Evolutionary conservation across 2,329 filamentous ascomycete genomes (phyloP), one percentile per base, ranked within the genome.

Genomic region (Cercospora sesami): DNA sequence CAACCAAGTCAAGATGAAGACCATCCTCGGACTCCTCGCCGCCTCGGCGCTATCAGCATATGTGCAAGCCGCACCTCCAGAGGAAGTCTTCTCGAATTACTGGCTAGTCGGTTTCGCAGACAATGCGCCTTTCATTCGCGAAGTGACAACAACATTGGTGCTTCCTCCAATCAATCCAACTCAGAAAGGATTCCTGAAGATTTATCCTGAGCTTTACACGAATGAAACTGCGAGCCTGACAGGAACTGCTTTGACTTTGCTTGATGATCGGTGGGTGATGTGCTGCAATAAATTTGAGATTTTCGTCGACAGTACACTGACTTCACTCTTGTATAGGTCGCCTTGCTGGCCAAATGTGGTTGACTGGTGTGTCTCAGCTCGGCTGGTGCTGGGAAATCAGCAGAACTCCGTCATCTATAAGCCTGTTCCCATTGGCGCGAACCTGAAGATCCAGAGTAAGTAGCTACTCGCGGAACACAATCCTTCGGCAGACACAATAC

Each of bases 191-290:
- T 63, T 63, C 8, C 42, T 63, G 2, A 53, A 63, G 23, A 12
- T 51, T 1, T 63, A 51, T 16, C 42, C 60, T 1, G 60, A 63
- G 14, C 3, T 63, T 1, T 62, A 26, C 8, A 62, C 60, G 14
- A 16, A 51, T 1, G 60, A 26, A n/a, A 63, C 7, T 51, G 60
- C 60, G 16, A 51, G 60, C 7, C n/a, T 63, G 60, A 63, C 60
- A 28, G 60, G 39, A 0, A 63, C 42, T 30, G 60, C 42, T 12
- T 28, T 63, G 28, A 53, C 39, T 36, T 23, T 63, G 39, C 26
- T 51, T 7, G 60, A 63, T 31, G 60, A 63, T 31, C 39, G 39
- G 60, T 62, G 10, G 39, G 59, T 33, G 2, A 7, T 21, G 8
- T 3, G 39, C n/a, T 18, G 16, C 39, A 45, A 18, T 26, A 3